Conservation (phyloP, 305 asterid genomes). For the Fraxinus sp. region DNA sequence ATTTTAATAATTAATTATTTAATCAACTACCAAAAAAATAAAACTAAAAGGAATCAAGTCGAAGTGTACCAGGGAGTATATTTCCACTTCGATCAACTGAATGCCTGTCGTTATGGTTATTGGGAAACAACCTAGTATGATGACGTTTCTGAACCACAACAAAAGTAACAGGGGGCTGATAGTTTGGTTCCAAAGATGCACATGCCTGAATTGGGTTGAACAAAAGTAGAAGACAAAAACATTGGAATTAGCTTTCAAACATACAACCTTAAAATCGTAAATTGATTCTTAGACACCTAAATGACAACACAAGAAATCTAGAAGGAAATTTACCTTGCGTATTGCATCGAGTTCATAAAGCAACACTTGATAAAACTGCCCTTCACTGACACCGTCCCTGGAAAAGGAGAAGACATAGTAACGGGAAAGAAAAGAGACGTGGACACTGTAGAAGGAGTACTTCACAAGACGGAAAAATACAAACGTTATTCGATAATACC, state of each 20-base stretch:
- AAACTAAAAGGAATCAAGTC: background rate
- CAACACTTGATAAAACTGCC: constrained; percentile 90
- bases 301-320: background rate
- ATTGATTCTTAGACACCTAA: background rate
- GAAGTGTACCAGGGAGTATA: constrained; percentile 60
- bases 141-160: constrained; percentile 94
- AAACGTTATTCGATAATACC: constrained; percentile 37
- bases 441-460: background rate
- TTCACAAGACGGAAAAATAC: background rate
- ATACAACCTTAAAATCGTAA: background rate
- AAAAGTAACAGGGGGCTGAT: constrained; percentile 89
- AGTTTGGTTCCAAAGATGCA: constrained; percentile 75
- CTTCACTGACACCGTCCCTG: constrained; percentile 99
- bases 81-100: constrained; percentile 81
- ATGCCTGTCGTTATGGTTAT: constrained; percentile 59
- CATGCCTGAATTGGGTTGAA: constrained; percentile 58
- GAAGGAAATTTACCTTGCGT: constrained; percentile 55
- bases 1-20: background rate
- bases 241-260: background rate
- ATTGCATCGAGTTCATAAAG: constrained; percentile 92
- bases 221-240: background rate
- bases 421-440: background rate
- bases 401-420: constrained; percentile 14
- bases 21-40: background rate
- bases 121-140: constrained; percentile 79